Conservation (phyloP, 768 basidiomycete species). For the Lentinula sp. region DNA sequence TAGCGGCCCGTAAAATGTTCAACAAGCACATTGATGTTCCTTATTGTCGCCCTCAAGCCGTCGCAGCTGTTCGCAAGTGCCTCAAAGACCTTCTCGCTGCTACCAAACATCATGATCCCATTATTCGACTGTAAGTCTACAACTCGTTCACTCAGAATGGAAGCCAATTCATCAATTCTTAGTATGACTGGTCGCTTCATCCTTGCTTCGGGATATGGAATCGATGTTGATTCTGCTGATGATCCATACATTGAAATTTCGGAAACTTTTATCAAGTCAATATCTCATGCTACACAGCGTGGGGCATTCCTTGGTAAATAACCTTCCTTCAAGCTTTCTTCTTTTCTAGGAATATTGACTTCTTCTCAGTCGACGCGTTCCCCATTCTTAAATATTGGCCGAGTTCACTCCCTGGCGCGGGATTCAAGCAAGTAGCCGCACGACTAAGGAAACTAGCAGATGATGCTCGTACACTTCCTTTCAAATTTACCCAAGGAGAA, state of each 20-base stretch:
- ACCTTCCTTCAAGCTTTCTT: not conserved
- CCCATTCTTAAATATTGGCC: conserved; percentile 22
- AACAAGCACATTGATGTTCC: conserved; percentile 5
- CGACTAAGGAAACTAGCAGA: conserved; percentile 19
- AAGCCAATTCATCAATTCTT: not conserved
- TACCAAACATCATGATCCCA: conserved; percentile 5
- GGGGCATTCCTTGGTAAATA: conserved; percentile 1
- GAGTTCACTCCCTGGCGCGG: conserved; percentile 32
- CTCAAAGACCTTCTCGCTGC: conserved; percentile 8
- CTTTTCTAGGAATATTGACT: not conserved
- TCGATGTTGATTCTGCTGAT: conserved; percentile 5
- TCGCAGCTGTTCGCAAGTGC: conserved; percentile 3
- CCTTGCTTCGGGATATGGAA: conserved; percentile 9
- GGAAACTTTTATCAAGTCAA: conserved; percentile 6
- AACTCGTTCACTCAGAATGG: not conserved
- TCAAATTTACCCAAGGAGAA: conserved; percentile 27
- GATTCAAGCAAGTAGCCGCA: conserved; percentile 28
- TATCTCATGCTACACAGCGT: conserved; percentile 1
- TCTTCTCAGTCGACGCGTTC: conserved; percentile 6
- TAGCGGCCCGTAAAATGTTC: conserved; percentile 6
- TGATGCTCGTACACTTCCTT: conserved; percentile 21
- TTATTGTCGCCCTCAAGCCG: conserved; percentile 6
- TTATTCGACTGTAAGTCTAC: conserved; percentile 11
- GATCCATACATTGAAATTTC: conserved; percentile 10
- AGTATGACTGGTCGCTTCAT: conserved; percentile 12